Evolutionary conservation across 192 early-diverging fungal genomes (phyloP), one percentile per base, ranked within the genome.

Genomic region (Cladochytrium replicatum): DNA sequence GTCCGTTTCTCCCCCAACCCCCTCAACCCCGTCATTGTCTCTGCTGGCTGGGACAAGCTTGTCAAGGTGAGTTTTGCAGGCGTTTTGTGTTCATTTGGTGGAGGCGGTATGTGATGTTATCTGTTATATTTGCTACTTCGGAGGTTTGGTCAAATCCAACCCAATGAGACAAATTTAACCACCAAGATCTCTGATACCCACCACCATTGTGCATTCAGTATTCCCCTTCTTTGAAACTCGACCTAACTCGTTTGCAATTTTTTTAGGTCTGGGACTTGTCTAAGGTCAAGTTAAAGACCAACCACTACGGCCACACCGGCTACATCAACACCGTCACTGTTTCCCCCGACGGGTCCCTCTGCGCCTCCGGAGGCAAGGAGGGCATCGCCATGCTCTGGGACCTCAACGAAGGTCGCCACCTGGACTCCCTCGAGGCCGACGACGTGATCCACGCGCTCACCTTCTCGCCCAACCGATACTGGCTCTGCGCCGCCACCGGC

Each of bases 391-490:
- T 95, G 91, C 83, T 99, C 56, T 99, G 95, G 95, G 95, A 99
- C 71, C 78, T 99, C 52, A 97, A 97, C 80, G 95, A 99, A 64
- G 86, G 83, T 82, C 96, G 97, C 87, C 95, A 99, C 91, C 81
- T 99, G 66, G 96, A 99, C 88, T 92, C 91, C 46, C 78, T 99
- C 48, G 92, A 93, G 71, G 93, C 89, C 65, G 89, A 83, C 50
- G 85, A 87, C 71, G 74, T 82, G 64, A 90, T 99, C 86, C 88
- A 99, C 82, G 83, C 93, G 55, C 79, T 99, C 44, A 83, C 84
- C 60, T 99, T 99, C 87, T 95, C 91, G 61, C 95, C 95, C 67
- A 97, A 99, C 89, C 81, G 93, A 50, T 99, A 99, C 90, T 99
- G 95, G 95, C 82, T 99, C 67, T 93, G 90, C 82, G 95, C 93